Percentiles rank a stretch among this genome's conserved stretches.
phyloP scores from a whole-genome alignment of 2,329 filamentous ascomycete species.

The Zymoseptoria brevis region DNA sequence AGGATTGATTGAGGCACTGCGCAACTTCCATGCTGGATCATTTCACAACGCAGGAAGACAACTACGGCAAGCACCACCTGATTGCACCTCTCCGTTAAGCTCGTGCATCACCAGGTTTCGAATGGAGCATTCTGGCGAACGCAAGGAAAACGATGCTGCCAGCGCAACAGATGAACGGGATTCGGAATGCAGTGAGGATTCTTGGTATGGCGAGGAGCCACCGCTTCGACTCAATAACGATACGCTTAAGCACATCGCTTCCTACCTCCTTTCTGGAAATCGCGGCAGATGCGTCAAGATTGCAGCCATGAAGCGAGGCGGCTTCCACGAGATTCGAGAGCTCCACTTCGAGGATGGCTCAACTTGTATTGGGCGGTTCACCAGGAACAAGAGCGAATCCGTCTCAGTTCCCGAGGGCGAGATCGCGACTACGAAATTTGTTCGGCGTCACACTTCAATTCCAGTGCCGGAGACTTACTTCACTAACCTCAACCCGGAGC shows the following conservation, averaged over 20 bases:
- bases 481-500: constrained; percentile 7
- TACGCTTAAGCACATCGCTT: constrained; percentile 10
- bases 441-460: constrained; percentile 12
- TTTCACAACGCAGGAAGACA: too few relatives aligned
- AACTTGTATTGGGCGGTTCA: constrained; percentile 12
- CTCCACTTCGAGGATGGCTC: constrained; percentile 13
- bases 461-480: constrained; percentile 11
- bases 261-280: constrained; percentile 3
- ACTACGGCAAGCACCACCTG: too few relatives aligned
- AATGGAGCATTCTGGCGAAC: too few relatives aligned
- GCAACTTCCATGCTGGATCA: too few relatives aligned
- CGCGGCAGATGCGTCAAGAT: constrained; percentile 10
- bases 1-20: too few relatives aligned
- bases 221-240: constrained; percentile 9
- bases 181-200: too few relatives aligned
- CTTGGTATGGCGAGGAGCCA: background rate
- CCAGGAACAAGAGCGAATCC: constrained; percentile 2
- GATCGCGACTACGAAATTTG: constrained; percentile 7
- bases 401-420: constrained; percentile 7
- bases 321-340: constrained; percentile 3
- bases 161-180: too few relatives aligned
- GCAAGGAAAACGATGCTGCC: too few relatives aligned
- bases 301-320: too few relatives aligned
- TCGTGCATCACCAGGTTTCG: too few relatives aligned
- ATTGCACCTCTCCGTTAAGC: too few relatives aligned